Conservation (phyloP, 2,329 filamentous ascomycete genomes). For the Sporothrix brasiliensis region DNA sequence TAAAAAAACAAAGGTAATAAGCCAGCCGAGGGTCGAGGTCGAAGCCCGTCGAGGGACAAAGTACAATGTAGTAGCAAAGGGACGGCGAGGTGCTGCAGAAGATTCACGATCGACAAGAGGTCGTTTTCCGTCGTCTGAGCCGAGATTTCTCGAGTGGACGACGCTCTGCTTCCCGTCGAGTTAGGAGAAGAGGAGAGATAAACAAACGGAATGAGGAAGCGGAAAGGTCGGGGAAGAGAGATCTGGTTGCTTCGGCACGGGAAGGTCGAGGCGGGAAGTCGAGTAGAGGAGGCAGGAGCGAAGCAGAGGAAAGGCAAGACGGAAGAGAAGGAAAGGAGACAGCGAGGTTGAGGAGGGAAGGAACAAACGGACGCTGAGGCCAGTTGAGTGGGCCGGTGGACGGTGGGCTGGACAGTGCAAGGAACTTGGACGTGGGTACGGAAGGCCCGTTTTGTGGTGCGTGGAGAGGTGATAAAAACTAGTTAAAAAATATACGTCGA, state of each 20-base stretch:
- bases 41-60: not conserved
- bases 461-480: conserved; percentile 35
- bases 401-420: conserved; percentile 22
- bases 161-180: conserved; percentile 22
- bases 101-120: conserved; percentile 13
- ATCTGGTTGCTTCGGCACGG: conserved; percentile 16
- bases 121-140: conserved; percentile 10
- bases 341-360: conserved; percentile 34
- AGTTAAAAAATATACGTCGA: conserved; percentile 32
- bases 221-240: conserved; percentile 2
- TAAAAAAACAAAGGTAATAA: not conserved
- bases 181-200: conserved; percentile 12
- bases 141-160: not conserved
- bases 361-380: conserved; percentile 27
- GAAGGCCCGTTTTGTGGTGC: conserved; percentile 27
- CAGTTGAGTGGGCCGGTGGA: conserved; percentile 22
- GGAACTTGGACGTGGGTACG: conserved; percentile 19
- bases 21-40: conserved; percentile 4
- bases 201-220: not conserved
- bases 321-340: conserved; percentile 26
- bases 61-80: not conserved
- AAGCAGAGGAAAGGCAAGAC: conserved; percentile 21
- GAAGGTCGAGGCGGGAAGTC: conserved; percentile 18
- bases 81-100: conserved; percentile 1
- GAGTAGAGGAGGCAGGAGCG: conserved; percentile 1